Evolutionary conservation across 805 yeast genomes (phyloP).

Genomic region (Candida mattraensis): DNA sequence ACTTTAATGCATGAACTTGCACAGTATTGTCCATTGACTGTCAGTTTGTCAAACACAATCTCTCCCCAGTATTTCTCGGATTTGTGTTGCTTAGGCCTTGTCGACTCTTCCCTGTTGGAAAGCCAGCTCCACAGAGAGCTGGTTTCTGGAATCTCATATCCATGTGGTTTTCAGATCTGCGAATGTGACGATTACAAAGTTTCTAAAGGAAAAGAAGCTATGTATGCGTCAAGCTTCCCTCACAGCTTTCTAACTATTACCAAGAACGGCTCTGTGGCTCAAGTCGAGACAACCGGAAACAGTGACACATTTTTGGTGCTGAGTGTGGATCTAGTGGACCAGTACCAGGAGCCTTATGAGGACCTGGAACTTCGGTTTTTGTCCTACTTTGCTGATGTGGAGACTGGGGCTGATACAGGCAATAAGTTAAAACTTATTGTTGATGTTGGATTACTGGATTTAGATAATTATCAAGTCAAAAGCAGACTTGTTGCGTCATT

Average conservation of each 20-base stretch:
- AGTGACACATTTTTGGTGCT: slow-evolving; percentile 47
- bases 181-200: slow-evolving; percentile 25
- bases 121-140: slow-evolving; percentile 52
- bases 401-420: slow-evolving; percentile 5
- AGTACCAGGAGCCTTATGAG: slow-evolving; percentile 1
- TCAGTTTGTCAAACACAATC: slow-evolving; percentile 46
- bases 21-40: slow-evolving; percentile 44
- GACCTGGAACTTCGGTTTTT: neutral
- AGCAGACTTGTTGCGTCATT: slow-evolving; percentile 8
- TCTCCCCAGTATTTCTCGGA: slow-evolving; percentile 53
- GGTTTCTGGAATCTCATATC: slow-evolving; percentile 49
- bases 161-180: slow-evolving; percentile 43
- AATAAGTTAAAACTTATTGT: slow-evolving; percentile 29
- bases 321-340: slow-evolving; percentile 22
- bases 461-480: slow-evolving; percentile 8
- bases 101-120: slow-evolving; percentile 44
- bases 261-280: slow-evolving; percentile 48
- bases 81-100: slow-evolving; percentile 43
- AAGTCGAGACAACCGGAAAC: slow-evolving; percentile 51
- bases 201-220: slow-evolving; percentile 43
- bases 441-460: slow-evolving; percentile 21
- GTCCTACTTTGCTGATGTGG: slow-evolving; percentile 4
- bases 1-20: slow-evolving; percentile 41
- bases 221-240: slow-evolving; percentile 41
- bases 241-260: slow-evolving; percentile 51